These are phyloP conservation scores for Penicillium chermesinum DNA, from an alignment of 495 filamentous ascomycete species.

Conservation along the genomic window DNA sequence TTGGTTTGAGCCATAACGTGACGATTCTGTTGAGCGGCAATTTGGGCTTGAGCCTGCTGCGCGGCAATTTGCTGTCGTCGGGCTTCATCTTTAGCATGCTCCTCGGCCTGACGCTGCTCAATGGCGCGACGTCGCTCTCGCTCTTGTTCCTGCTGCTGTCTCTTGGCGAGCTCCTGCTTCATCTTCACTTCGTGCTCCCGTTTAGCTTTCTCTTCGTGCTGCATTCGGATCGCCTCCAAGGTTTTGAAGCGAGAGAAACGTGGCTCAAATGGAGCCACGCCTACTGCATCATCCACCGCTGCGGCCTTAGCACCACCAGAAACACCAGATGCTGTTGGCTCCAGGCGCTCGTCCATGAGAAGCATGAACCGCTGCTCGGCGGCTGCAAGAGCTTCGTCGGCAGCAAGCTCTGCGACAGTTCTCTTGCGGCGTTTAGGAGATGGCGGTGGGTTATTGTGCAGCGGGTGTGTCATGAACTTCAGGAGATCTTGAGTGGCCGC, in stretches of 20 bases:
- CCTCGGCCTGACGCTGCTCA: constrained; percentile 45
- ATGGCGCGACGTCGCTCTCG: constrained; percentile 36
- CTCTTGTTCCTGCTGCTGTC: constrained; percentile 46
- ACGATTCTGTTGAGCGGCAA: constrained; percentile 39
- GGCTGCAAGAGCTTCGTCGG: constrained; percentile 85
- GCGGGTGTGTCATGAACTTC: constrained; percentile 64
- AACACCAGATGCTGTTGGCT: constrained; percentile 51
- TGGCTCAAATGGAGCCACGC: constrained; percentile 68
- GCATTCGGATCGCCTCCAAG: constrained; percentile 74
- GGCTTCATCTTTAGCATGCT: constrained; percentile 43
- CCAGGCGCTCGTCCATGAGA: constrained; percentile 79
- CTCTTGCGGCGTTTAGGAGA: constrained; percentile 86
- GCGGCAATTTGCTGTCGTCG: constrained; percentile 40
- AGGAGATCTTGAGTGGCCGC: constrained; percentile 65
- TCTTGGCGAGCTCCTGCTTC: constrained; percentile 45
- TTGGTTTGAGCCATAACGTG: constrained; percentile 50
- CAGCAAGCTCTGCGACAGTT: constrained; percentile 88
- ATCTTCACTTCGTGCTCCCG: constrained; percentile 63
- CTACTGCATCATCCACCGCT: constrained; percentile 69
- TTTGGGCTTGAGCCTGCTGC: constrained; percentile 49
- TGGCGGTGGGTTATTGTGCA: constrained; percentile 69
- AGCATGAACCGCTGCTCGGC: constrained; percentile 90
- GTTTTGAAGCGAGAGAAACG: constrained; percentile 88
- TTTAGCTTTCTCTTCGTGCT: constrained; percentile 63
- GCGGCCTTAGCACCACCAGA: constrained; percentile 56